Evolutionary conservation across 805 yeast species (phyloP).

Genomic region (Maudiozyma saulgeensis): DNA sequence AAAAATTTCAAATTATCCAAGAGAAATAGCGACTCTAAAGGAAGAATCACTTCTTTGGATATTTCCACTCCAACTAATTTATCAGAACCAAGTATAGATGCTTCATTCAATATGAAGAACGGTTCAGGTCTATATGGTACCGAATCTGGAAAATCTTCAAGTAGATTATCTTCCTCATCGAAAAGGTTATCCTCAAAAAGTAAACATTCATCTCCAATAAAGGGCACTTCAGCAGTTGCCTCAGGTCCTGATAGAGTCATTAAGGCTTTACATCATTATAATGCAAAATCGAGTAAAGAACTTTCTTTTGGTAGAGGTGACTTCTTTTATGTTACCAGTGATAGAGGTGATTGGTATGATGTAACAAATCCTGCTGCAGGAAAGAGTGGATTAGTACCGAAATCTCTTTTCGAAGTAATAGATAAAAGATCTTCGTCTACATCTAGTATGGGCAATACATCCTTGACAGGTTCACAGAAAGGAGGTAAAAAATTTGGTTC

Average conservation of each 20-base stretch:
- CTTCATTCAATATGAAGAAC: slow-evolving; percentile 19
- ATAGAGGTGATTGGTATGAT: slow-evolving; percentile 69
- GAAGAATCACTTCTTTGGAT: slow-evolving; percentile 28
- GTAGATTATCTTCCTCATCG: neutral
- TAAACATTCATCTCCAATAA: slow-evolving; percentile 7
- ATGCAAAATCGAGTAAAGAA: slow-evolving; percentile 74
- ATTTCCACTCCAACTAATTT: slow-evolving; percentile 28
- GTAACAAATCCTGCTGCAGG: slow-evolving; percentile 80
- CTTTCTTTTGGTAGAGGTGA: slow-evolving; percentile 73
- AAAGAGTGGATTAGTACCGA: slow-evolving; percentile 79
- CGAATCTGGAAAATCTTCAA: neutral
- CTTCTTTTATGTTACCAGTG: slow-evolving; percentile 71
- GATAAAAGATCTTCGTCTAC: slow-evolving; percentile 38
- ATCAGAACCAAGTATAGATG: slow-evolving; percentile 11
- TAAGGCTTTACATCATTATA: slow-evolving; percentile 68
- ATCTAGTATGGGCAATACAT: neutral
- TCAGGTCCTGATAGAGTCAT: slow-evolving; percentile 64
- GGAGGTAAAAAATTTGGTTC: slow-evolving; percentile 30
- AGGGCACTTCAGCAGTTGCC: slow-evolving; percentile 4
- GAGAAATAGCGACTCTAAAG: slow-evolving; percentile 21
- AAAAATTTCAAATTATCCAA: slow-evolving; percentile 25
- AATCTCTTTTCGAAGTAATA: slow-evolving; percentile 70
- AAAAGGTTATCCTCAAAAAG: slow-evolving; percentile 2
- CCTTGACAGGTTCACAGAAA: neutral
- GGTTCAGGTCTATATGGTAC: slow-evolving; percentile 9